Evolutionary conservation across 345 rosid species (phyloP), one percentile per base, ranked within the genome.

Genomic region (Pistacia atlantica): DNA sequence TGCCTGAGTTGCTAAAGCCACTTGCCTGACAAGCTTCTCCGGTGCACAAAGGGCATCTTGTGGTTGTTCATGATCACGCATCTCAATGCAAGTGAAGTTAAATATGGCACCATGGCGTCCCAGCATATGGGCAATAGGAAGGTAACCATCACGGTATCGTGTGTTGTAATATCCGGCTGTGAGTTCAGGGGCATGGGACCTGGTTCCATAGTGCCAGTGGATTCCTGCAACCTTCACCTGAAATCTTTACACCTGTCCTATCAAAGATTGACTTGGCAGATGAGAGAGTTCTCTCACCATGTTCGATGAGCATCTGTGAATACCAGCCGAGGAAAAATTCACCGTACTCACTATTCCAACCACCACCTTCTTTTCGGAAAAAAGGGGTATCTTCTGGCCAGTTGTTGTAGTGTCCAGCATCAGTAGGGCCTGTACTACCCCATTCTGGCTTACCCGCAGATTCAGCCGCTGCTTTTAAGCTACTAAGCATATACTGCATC

Each of bases 151-250:
- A 8, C 92, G 87, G 82, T 69, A 85, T 77, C 98, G 85, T 3
- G 99, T 96, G 89, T 93, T 96, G 77, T 92, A 96, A 82, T 93
- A 96, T 49, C 99, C 99, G 28, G 98, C 99, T 4, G 98, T 96
- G 71, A 96, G 99, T 82, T 96, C 99, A 28, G 99, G 97, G 49
- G 99, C 97, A 63, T 96, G 99, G 20, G 98, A 96, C 25, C 98
- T 85, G 8, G 85, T 84, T n/a, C 99, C 99, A 2, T 91, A 96
- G 72, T 96, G 99, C 98, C 99, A 96, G 75, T 96, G 99, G 74
- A 96, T 96, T 60, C 99, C 99, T 12, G 98, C 97, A 74, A 96
- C 48, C 81, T 96, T 96, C 4, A 91, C 97, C 97, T 0, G 99
- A 96, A 68, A 96, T 90, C 83, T 96, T 96, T 20, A 84, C 91